phyloP scores from a whole-genome alignment of 495 filamentous ascomycete genomes.

The Penicillium canariense region DNA sequence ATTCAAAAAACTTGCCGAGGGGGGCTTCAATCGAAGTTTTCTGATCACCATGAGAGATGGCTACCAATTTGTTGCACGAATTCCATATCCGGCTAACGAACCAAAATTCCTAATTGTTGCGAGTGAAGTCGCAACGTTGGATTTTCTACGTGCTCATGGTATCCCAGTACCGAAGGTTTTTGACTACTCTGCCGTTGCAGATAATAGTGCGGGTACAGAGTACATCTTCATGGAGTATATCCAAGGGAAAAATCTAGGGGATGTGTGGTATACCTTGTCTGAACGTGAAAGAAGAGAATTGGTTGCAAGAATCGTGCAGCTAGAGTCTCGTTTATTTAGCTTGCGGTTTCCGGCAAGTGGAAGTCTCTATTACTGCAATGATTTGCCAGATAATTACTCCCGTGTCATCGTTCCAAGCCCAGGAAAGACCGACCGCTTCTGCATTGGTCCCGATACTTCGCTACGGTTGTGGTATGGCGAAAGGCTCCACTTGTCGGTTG shows the following conservation, averaged over 20 bases:
- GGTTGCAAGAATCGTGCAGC: constrained; percentile 9
- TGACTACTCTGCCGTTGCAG: constrained; percentile 14
- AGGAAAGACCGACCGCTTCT: constrained; percentile 3
- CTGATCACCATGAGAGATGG: constrained; percentile 23
- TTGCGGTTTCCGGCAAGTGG: constrained; percentile 18
- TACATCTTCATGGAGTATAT: constrained; percentile 27
- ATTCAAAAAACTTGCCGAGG: constrained; percentile 33
- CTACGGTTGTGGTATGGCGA: constrained; percentile 19
- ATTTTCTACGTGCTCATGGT: constrained; percentile 25
- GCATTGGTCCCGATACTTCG: constrained; percentile 23
- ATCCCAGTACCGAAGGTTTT: constrained; percentile 27
- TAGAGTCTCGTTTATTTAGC: constrained; percentile 13
- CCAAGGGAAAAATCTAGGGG: constrained; percentile 8
- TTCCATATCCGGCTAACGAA: constrained; percentile 10
- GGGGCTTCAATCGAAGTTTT: constrained; percentile 33
- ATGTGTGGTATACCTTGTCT: constrained; percentile 18
- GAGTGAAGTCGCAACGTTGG: constrained; percentile 39
- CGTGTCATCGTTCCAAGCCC: background rate
- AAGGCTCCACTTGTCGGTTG: constrained; percentile 11
- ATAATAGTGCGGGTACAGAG: constrained; percentile 23
- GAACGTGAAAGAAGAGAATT: constrained; percentile 7
- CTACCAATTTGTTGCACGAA: constrained; percentile 22
- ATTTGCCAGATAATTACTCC: background rate
- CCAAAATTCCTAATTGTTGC: constrained; percentile 13
- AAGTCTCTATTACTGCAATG: constrained; percentile 16